A percentile compares a stretch with the other conserved stretches of the same genome.
These are phyloP conservation scores for Wickerhamomyces chaumierensis DNA, from an alignment of 805 yeast genomes.

Conservation along the genomic window DNA sequence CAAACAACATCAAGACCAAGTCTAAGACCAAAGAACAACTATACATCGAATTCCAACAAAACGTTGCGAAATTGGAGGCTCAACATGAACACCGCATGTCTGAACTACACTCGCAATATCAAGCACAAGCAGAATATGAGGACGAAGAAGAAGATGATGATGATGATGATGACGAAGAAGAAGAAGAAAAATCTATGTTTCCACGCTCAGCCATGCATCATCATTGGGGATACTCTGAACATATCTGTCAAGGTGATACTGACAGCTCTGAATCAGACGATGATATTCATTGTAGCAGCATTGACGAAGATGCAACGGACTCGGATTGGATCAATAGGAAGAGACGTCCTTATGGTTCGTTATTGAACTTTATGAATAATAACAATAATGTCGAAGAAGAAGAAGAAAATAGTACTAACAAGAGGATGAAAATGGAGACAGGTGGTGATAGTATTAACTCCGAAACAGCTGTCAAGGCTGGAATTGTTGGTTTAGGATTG, in stretches of 20 bases:
- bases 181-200: no score
- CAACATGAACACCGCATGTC: neutral
- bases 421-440: no score
- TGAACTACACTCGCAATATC: neutral
- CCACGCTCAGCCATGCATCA: neutral
- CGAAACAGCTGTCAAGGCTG: no score
- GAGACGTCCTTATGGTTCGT: neutral
- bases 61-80: neutral
- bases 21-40: no score
- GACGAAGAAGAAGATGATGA: no score
- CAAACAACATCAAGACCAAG: no score
- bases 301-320: neutral
- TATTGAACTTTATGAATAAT: neutral
- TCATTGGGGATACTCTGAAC: neutral
- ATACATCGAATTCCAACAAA: neutral
- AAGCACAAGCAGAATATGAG: neutral
- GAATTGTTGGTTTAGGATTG: no score
- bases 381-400: no score
- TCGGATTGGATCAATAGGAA: neutral
- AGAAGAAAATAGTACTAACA: no score
- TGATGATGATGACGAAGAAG: no score
- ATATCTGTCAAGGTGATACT: neutral
- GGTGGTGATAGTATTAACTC: no score
- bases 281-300: neutral
- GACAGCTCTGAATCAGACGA: neutral